These are phyloP conservation scores for Mycena polygramma DNA, from an alignment of 768 basidiomycete genomes.

Conservation along the genomic window DNA sequence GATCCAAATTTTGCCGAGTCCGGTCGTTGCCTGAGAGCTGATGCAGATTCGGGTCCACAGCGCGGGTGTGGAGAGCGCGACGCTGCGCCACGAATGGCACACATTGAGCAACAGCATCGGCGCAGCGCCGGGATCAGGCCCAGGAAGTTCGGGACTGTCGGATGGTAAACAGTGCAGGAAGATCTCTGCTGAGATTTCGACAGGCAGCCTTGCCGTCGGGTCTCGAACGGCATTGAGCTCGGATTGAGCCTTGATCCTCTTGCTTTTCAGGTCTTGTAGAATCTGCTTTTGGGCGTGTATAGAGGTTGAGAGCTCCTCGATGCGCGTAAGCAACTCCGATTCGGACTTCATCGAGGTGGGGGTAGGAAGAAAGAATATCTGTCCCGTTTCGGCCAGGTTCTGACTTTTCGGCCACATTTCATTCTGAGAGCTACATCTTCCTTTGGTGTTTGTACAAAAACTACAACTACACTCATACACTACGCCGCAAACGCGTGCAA, in stretches of 20 bases:
- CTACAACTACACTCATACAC: not conserved
- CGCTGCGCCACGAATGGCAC: not conserved
- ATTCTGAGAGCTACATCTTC: too few species aligned
- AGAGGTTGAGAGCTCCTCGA: not conserved
- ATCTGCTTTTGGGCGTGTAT: not conserved
- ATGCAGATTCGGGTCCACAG: not conserved
- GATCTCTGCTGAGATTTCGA: not conserved
- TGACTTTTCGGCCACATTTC: not conserved
- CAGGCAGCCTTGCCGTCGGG: not conserved
- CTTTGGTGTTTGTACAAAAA: not conserved
- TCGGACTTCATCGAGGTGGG: not conserved
- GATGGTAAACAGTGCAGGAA: not conserved
- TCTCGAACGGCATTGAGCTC: not conserved
- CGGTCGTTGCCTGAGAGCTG: not conserved
- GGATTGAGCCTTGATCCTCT: not conserved
- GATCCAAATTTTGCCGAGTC: not conserved
- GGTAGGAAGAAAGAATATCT: too few species aligned
- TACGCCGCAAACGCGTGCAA: slow-evolving; percentile 45
- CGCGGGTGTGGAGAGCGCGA: slow-evolving; percentile 2
- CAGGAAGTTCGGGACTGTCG: not conserved
- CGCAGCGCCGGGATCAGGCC: not conserved
- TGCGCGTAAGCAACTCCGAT: not conserved
- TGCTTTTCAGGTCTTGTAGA: not conserved
- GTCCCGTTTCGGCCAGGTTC: not conserved
- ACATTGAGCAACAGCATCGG: slow-evolving; percentile 13